Conservation (phyloP, 164 flowering plant genomes). For the Chimonanthus praecox region DNA sequence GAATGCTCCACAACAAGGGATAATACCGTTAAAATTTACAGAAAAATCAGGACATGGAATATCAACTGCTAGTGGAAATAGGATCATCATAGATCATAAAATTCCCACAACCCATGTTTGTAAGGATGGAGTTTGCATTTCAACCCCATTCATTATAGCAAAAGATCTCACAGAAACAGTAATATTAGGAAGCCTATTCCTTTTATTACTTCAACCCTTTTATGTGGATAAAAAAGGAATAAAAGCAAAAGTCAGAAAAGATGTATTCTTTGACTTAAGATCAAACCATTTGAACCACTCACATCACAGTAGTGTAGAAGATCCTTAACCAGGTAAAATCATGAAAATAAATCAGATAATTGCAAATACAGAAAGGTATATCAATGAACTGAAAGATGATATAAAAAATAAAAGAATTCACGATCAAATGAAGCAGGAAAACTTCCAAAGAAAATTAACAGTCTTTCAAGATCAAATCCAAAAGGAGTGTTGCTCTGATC, state of each 20-base stretch:
- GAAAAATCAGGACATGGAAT: not conserved
- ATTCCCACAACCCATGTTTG: not conserved
- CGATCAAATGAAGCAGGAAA: not conserved
- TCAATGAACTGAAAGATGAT: too few relatives aligned
- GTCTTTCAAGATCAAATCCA: not conserved
- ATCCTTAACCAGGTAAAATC: not conserved
- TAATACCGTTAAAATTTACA: not conserved
- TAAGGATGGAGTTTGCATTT: not conserved
- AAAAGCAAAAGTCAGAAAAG: too few relatives aligned
- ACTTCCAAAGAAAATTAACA: not conserved
- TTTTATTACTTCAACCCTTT: not conserved
- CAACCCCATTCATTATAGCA: not conserved
- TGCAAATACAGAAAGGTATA: too few relatives aligned
- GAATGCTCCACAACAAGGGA: not conserved
- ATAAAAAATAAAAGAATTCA: too few relatives aligned
- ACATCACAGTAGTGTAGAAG: not conserved
- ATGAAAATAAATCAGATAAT: not conserved
- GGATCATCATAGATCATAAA: not conserved
- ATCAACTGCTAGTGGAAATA: not conserved
- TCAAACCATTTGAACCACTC: too few relatives aligned
- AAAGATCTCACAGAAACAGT: not conserved
- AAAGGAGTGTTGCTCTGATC: not conserved
- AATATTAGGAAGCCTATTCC: not conserved
- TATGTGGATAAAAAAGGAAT: too few relatives aligned
- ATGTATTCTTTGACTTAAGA: too few relatives aligned